phyloP scores from a whole-genome alignment of 2,329 filamentous ascomycete genomes.

The Fusarium sp. region DNA sequence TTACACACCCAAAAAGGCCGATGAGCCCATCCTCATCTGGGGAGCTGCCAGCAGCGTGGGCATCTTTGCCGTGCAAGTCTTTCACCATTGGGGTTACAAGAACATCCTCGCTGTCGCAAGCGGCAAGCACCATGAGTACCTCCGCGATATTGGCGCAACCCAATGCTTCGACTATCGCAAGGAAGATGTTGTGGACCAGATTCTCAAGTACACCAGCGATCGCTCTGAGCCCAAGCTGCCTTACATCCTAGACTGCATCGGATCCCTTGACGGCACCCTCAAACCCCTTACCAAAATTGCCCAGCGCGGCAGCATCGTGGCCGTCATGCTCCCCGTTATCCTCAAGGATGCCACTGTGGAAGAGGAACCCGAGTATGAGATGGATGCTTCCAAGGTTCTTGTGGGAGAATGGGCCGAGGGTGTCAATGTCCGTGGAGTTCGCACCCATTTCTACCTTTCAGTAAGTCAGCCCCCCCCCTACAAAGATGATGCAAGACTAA shows the following conservation, averaged over 20 bases:
- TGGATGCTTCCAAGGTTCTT: conserved; percentile 60
- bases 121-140: conserved; percentile 56
- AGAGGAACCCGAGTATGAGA: conserved; percentile 63
- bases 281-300: conserved; percentile 63
- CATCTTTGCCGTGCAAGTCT: conserved; percentile 61
- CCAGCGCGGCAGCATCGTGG: conserved; percentile 61
- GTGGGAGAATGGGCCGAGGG: conserved; percentile 61
- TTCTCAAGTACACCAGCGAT: conserved; percentile 39
- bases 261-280: conserved; percentile 59
- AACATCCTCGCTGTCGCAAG: conserved; percentile 63
- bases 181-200: conserved; percentile 49
- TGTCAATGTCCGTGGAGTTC: conserved; percentile 65
- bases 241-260: conserved; percentile 68
- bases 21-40: conserved; percentile 61
- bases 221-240: conserved; percentile 49
- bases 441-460: conserved; percentile 45
- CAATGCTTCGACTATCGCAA: conserved; percentile 61
- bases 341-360: conserved; percentile 61
- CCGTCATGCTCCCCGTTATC: conserved; percentile 71
- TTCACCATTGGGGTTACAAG: conserved; percentile 64
- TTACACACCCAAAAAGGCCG: conserved; percentile 51
- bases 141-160: conserved; percentile 58
- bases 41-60: conserved; percentile 65
- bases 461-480: conserved; percentile 20
- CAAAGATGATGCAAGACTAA: conserved; percentile 7